Evolutionary conservation across 345 rosid species (phyloP).

Genomic region (Gossypium raimondii): DNA sequence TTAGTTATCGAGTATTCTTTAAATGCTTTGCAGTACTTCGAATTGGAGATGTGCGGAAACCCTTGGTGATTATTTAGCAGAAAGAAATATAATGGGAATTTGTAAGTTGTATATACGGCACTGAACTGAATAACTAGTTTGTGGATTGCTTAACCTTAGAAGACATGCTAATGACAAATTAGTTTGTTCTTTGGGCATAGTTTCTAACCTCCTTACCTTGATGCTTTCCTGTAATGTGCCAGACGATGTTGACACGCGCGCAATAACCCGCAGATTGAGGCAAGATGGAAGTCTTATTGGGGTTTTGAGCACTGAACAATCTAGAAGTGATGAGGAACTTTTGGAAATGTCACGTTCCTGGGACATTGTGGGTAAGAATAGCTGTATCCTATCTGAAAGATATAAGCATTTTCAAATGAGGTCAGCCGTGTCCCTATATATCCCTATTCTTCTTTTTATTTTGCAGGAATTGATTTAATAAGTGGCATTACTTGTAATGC

Average conservation of each 20-base stretch:
- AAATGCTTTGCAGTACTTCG: conserved; percentile 58
- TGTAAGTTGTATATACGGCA: conserved; percentile 34
- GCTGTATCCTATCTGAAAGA: neutral
- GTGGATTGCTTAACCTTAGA: neutral
- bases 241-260: conserved; percentile 96
- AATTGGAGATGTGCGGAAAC: conserved; percentile 83
- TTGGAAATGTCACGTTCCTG: conserved; percentile 76
- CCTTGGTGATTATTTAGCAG: conserved; percentile 73
- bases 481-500: conserved; percentile 71
- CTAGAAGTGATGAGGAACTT: conserved; percentile 75
- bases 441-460: conserved; percentile 5
- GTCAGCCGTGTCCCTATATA: neutral
- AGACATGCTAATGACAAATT: neutral
- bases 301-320: conserved; percentile 76
- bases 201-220: conserved; percentile 10
- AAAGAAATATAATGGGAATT: conserved; percentile 92
- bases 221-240: conserved; percentile 11
- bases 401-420: neutral
- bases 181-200: neutral
- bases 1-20: neutral
- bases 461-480: conserved; percentile 80
- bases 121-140: neutral
- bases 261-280: conserved; percentile 87
- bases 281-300: conserved; percentile 96
- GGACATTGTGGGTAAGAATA: conserved; percentile 70